phyloP scores from a whole-genome alignment of 2,329 filamentous ascomycete species.

The Akanthomyces lecanii region DNA sequence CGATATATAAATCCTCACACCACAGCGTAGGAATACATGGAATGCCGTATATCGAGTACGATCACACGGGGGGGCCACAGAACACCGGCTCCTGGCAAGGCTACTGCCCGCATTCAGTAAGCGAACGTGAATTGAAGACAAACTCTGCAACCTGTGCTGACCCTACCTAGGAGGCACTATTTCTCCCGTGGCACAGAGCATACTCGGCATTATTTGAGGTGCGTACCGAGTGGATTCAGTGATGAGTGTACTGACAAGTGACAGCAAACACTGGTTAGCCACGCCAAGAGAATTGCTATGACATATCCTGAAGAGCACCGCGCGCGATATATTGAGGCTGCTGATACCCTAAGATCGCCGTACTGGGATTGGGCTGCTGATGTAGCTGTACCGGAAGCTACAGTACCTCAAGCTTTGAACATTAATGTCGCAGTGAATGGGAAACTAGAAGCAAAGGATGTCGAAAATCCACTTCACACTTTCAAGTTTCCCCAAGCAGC shows the following conservation, averaged over 20 bases:
- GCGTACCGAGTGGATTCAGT: slow-evolving; percentile 16
- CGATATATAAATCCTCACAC: not conserved
- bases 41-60: slow-evolving; percentile 40
- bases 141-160: not conserved
- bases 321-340: slow-evolving; percentile 40
- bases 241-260: slow-evolving; percentile 13
- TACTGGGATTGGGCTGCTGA: slow-evolving; percentile 53
- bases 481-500: slow-evolving; percentile 45
- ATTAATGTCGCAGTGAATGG: slow-evolving; percentile 40
- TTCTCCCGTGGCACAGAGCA: slow-evolving; percentile 53
- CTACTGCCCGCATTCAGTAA: slow-evolving; percentile 46
- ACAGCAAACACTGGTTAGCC: slow-evolving; percentile 49
- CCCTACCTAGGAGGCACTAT: slow-evolving; percentile 40
- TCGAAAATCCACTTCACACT: slow-evolving; percentile 50
- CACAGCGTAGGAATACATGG: slow-evolving; percentile 35
- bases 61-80: slow-evolving; percentile 32
- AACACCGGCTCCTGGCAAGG: slow-evolving; percentile 36
- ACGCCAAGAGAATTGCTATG: slow-evolving; percentile 43
- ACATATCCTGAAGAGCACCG: slow-evolving; percentile 36
- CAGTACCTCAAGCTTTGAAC: slow-evolving; percentile 30
- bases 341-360: slow-evolving; percentile 43
- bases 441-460: slow-evolving; percentile 26
- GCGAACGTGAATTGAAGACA: slow-evolving; percentile 4
- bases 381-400: slow-evolving; percentile 40
- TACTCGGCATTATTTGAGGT: slow-evolving; percentile 54